Evolutionary conservation across 495 filamentous ascomycete genomes (phyloP), one percentile per base, ranked within the genome.

Genomic region (Neurospora africana): DNA sequence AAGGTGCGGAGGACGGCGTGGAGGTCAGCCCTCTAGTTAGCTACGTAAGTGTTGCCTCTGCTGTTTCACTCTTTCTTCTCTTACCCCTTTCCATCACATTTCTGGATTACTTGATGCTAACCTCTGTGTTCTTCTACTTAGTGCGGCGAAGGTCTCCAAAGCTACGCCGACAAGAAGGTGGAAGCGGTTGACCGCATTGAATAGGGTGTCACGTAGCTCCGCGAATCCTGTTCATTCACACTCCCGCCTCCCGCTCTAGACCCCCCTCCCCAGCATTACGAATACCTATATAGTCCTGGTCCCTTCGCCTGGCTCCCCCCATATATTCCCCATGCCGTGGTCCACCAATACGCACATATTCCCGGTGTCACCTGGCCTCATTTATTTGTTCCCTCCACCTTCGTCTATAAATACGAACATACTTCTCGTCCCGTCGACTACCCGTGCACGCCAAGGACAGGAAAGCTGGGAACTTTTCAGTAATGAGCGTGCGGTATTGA

Each of bases 1-100:
- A 93, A 76, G 86, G 84, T 41, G 82, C 82, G 21, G 84, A 85
- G 6, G 87, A 89, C 13, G 95, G 95, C 27, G 87, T 99, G 27
- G 95, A 99, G 78, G 89, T 99, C 23, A 96, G 93, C 74, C 96
- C 95, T 27, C 83, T 97, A 79, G 91, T 95, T 78, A 97, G 93
- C 87, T 99, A 99, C 78, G 94, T 97, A 89, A 87, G 93, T 89
- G 6, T 33, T 33, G 15, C 21, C 53, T 73, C 58, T 68, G 4
- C 4, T 23, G 9, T 5, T 19, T 11, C 5, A 9, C 43, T 47
- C 1, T 23, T 23, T 2, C n/a, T 5, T 21, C 10, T 47, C n/a
- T 72, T 41, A 68, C 72, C 61, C 68, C 11, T 73, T 74, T 19
- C 9, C 41, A 13, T 10, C 15, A 2, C 13, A 61, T 30, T 13